Conservation (phyloP, 805 yeast species). For the Candida coleopterorum region DNA sequence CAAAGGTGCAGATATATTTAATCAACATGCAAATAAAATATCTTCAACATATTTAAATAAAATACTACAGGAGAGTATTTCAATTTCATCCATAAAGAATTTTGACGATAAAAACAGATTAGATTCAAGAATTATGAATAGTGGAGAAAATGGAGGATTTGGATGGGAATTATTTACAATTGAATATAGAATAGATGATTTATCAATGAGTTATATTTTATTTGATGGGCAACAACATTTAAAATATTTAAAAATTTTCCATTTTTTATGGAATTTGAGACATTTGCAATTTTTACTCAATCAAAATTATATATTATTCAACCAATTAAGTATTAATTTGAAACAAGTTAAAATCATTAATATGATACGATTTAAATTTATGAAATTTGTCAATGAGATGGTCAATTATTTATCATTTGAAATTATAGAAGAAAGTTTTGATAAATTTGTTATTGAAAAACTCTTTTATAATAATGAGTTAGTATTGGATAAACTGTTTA, state of each 20-base stretch:
- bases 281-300: conserved; percentile 54
- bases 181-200: conserved; percentile 59
- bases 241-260: conserved; percentile 71
- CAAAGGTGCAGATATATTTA: conserved; percentile 50
- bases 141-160: conserved; percentile 56
- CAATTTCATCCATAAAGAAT: conserved; percentile 45
- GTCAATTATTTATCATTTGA: conserved; percentile 41
- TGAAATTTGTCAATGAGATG: conserved; percentile 38
- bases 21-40: conserved; percentile 57
- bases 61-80: conserved; percentile 60
- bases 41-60: conserved; percentile 64
- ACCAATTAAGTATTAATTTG: conserved; percentile 15
- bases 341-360: conserved; percentile 28
- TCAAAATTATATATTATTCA: conserved; percentile 22
- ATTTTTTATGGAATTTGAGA: conserved; percentile 76
- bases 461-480: conserved; percentile 7
- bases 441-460: conserved; percentile 16
- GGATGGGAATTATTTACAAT: conserved; percentile 95
- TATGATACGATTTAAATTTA: conserved; percentile 34
- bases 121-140: conserved; percentile 79
- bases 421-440: conserved; percentile 40
- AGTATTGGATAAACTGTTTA: conserved; percentile 3
- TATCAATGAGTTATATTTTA: conserved; percentile 47
- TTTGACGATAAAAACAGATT: conserved; percentile 38
- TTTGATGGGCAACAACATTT: conserved; percentile 25